Percentiles rank a stretch among this genome's conserved stretches.
Evolutionary conservation across 2,329 filamentous ascomycete genomes (phyloP).

Genomic region (Phaeosphaeria sp.): DNA sequence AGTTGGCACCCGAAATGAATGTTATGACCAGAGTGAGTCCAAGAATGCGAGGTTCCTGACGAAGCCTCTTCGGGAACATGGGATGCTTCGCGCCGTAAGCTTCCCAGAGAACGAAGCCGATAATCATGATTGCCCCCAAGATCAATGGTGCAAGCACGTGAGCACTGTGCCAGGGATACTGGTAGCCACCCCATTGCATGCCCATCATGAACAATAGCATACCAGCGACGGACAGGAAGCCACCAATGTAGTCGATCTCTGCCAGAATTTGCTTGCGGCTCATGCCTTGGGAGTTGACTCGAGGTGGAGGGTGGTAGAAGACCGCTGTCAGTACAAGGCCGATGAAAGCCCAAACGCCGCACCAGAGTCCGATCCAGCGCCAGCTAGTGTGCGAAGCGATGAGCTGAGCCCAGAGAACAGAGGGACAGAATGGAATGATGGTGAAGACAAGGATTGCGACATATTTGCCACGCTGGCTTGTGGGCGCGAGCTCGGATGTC

Average conservation of each 20-base stretch:
- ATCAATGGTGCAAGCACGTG: conserved; percentile 63
- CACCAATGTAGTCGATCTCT: conserved; percentile 39
- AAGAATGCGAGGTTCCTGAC: conserved; percentile 35
- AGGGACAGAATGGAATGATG: conserved; percentile 67
- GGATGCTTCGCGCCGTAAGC: conserved; percentile 46
- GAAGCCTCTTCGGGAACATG: conserved; percentile 51
- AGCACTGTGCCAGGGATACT: conserved; percentile 62
- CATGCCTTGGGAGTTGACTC: conserved; percentile 43
- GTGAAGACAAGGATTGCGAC: conserved; percentile 66
- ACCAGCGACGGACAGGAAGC: conserved; percentile 30
- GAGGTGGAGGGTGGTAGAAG: conserved; percentile 51
- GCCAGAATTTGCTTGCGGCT: conserved; percentile 31
- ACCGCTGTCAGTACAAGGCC: conserved; percentile 59
- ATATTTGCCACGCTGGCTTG: conserved; percentile 68
- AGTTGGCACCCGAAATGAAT: conserved; percentile 42
- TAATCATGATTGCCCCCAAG: conserved; percentile 54
- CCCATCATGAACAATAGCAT: conserved; percentile 40
- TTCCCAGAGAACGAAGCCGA: conserved; percentile 59
- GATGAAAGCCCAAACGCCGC: conserved; percentile 58
- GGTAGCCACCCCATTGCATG: conserved; percentile 57
- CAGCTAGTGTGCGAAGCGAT: conserved; percentile 57
- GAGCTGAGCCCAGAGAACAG: conserved; percentile 67
- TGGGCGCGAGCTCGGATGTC: conserved; percentile 71
- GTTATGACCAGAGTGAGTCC: conserved; percentile 39
- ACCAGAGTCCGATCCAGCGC: conserved; percentile 62